These are phyloP conservation scores for Penicillium simplicissimum DNA, from an alignment of 495 filamentous ascomycete genomes.

Conservation along the genomic window DNA sequence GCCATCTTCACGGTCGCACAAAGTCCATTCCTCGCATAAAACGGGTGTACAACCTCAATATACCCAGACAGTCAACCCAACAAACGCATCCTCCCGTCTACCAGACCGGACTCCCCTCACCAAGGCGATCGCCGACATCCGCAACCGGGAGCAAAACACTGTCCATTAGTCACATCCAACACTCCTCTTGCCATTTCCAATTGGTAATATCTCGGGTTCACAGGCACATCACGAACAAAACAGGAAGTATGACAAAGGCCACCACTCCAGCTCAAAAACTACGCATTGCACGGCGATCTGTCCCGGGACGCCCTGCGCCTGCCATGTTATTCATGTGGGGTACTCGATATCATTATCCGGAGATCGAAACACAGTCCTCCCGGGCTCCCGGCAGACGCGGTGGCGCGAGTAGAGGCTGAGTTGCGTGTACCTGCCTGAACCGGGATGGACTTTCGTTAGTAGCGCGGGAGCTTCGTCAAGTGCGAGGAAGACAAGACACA, in stretches of 20 bases:
- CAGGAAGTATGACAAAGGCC: neutral
- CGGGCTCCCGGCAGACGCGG: neutral
- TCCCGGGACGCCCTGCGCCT: no score
- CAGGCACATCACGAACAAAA: neutral
- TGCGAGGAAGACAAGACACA: neutral
- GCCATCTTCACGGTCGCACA: neutral
- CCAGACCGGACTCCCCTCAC: neutral
- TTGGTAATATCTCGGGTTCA: neutral
- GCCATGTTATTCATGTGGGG: neutral
- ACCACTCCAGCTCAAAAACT: neutral
- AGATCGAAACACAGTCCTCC: neutral
- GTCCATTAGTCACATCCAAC: neutral
- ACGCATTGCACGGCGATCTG: neutral
- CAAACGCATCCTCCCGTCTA: neutral
- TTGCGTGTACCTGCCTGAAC: slow-evolving; percentile 17
- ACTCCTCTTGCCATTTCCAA: neutral
- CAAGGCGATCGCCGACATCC: neutral
- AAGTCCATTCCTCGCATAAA: neutral
- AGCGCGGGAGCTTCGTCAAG: neutral
- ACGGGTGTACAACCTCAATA: neutral
- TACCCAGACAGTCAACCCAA: neutral
- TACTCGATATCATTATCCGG: neutral
- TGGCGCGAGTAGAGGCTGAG: neutral
- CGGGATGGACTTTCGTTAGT: slow-evolving; percentile 8
- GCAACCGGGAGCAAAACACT: neutral